phyloP scores from a whole-genome alignment of 441 rosid species.

The Omphalea diandra region DNA sequence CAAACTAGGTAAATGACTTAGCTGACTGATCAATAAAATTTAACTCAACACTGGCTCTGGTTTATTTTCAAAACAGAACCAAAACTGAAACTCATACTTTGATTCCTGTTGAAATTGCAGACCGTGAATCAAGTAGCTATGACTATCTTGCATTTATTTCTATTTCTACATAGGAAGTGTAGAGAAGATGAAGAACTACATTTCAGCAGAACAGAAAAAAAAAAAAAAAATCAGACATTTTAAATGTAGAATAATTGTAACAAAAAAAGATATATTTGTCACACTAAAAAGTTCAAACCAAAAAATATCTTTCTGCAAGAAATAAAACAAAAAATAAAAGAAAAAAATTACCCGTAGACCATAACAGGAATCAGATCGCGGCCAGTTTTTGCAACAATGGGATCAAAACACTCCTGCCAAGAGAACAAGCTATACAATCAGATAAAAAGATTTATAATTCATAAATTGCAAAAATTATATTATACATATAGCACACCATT shows the following conservation, averaged over 20 bases:
- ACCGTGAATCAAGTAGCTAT: too few species aligned
- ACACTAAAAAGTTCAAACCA: background rate
- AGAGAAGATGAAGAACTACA: background rate
- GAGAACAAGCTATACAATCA: constrained; percentile 14
- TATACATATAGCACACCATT: background rate
- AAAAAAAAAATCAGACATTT: background rate
- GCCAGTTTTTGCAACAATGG: constrained; percentile 73
- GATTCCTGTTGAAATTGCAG: too few species aligned
- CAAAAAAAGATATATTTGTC: background rate
- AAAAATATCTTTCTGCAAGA: background rate
- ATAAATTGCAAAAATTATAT: background rate
- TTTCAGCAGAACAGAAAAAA: background rate
- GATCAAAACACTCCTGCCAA: constrained; percentile 93
- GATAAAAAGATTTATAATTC: background rate
- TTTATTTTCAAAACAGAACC: too few species aligned
- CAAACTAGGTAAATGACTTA: too few species aligned
- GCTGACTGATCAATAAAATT: too few species aligned
- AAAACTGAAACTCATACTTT: too few species aligned
- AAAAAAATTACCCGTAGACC: constrained; percentile 87
- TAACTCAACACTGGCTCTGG: too few species aligned
- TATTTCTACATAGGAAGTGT: background rate
- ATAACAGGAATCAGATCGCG: constrained; percentile 91
- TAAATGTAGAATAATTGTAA: too few species aligned
- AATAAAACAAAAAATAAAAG: background rate
- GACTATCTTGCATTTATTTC: too few species aligned